These are phyloP conservation scores for Populus euphratica DNA, from an alignment of 345 rosid genomes.

Conservation along the genomic window DNA sequence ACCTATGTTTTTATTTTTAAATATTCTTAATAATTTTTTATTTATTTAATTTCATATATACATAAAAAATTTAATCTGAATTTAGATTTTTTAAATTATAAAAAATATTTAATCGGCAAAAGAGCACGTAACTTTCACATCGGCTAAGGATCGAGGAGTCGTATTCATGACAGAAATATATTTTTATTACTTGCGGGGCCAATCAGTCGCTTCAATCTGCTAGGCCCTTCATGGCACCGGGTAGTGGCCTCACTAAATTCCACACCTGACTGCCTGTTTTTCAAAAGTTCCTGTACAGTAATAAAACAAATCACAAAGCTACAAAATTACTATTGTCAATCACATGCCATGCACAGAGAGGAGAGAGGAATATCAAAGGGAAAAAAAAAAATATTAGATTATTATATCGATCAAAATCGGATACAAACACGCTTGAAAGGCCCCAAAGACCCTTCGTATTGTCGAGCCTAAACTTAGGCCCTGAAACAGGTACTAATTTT, in stretches of 20 bases:
- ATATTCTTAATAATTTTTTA: no score
- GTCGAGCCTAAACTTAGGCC: constrained; percentile 33
- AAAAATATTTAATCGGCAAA: no score
- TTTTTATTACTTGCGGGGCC: constrained; percentile 43
- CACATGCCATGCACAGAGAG: constrained; percentile 35
- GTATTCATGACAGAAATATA: not conserved
- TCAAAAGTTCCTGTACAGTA: constrained; percentile 2
- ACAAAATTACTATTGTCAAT: constrained; percentile 44
- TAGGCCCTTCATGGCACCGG: constrained; percentile 15
- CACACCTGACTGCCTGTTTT: not conserved
- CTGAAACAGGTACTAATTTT: constrained; percentile 23
- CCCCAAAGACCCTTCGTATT: constrained; percentile 51
- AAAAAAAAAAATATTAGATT: not conserved
- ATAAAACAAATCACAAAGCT: constrained; percentile 46
- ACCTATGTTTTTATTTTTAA: no score
- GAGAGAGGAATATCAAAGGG: not conserved
- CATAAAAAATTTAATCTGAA: no score
- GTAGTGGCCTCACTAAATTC: constrained; percentile 19
- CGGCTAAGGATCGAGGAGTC: not conserved
- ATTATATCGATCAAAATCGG: constrained; percentile 25
- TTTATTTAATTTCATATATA: no score
- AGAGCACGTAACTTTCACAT: no score
- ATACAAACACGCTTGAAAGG: constrained; percentile 41
- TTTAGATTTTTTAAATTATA: no score
- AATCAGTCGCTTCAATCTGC: constrained; percentile 16